Evolutionary conservation across 306 rosid genomes (phyloP), one percentile per base, ranked within the genome.

Genomic region (Dryas octopetala): DNA sequence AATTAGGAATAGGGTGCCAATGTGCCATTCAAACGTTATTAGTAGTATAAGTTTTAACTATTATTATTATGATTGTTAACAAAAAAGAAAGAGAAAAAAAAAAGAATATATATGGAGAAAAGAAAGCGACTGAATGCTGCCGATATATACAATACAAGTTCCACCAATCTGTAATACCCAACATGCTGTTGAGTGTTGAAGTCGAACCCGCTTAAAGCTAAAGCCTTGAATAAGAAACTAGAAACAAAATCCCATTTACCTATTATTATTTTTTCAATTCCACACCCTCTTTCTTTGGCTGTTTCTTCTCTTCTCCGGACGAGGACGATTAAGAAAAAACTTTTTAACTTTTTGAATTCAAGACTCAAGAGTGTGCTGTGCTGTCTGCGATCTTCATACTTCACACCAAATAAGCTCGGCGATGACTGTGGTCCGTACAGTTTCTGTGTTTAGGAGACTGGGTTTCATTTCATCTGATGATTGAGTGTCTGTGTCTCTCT

Each of bases 171-270:
- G 8, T 6, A 14, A 59, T 7, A 11, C 23, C 19, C 12, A 15
- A 2, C 4, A 13, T 43, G 2, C 14, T n/a, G 70, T 65, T 44
- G 70, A 65, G 70, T 65, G 40, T 2, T 65, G 38, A 1, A 17
- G 53, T 65, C 70, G 70, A 65, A 65, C 38, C 44, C 44, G 70
- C 70, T 65, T 64, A n/a, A 47, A 66, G 55, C 41, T 46, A 8
- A 8, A 46, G 57, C 57, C 57, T 52, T 52, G 57, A 52, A 52
- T 52, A 52, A 52, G n/a, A 52, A 14, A 52, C 7, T 52, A 52
- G 57, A 14, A 52, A 52, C 6, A 52, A 52, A 52, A 52, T 52
- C 38, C 38, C 38, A 1, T 32, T 32, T 32, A 32, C 38, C 57
- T 58, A 9, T 58, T 58, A 9, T 55, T 17, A 16, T 1, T 13